A percentile compares a stretch with the other conserved stretches of the same genome.
These are phyloP conservation scores for Fusarium foetens DNA, from an alignment of 2,329 filamentous ascomycete species.

Conservation along the genomic window DNA sequence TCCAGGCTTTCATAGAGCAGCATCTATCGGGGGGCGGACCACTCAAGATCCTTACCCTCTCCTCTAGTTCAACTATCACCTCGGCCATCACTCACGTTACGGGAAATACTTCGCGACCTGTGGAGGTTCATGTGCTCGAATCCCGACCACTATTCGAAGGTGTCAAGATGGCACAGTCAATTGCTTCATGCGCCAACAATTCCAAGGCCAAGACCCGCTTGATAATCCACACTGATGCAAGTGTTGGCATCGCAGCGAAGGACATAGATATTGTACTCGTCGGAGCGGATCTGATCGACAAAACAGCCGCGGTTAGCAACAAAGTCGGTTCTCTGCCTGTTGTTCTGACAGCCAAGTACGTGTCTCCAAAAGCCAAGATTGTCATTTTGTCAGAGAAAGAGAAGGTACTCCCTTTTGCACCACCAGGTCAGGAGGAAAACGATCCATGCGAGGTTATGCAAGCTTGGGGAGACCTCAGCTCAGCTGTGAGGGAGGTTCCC, in stretches of 20 bases:
- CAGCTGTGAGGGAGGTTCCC: not conserved
- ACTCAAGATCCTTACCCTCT: conserved; percentile 68
- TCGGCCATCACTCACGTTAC: conserved; percentile 58
- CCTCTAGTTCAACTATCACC: conserved; percentile 70
- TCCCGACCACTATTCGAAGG: conserved; percentile 75
- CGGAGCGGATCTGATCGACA: conserved; percentile 71
- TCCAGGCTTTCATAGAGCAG: conserved; percentile 48
- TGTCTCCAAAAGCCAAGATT: conserved; percentile 58
- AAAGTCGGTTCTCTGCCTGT: conserved; percentile 72
- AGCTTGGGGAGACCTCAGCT: conserved; percentile 54
- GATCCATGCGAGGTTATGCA: conserved; percentile 60
- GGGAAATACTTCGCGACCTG: conserved; percentile 44
- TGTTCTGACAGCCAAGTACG: conserved; percentile 63
- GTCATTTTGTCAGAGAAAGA: conserved; percentile 69
- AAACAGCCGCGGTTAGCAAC: conserved; percentile 69
- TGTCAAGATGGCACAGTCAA: conserved; percentile 61
- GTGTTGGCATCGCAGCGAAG: conserved; percentile 62
- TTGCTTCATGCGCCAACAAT: conserved; percentile 54
- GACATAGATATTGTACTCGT: conserved; percentile 68
- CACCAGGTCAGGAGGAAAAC: conserved; percentile 59
- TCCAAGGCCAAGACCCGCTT: conserved; percentile 51
- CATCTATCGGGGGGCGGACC: conserved; percentile 33
- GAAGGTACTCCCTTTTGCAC: conserved; percentile 63
- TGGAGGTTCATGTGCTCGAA: conserved; percentile 71
- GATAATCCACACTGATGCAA: conserved; percentile 68